These are phyloP conservation scores for Arthrobotrys sphaeroides DNA, from an alignment of 2,329 filamentous ascomycete genomes.

Conservation along the genomic window DNA sequence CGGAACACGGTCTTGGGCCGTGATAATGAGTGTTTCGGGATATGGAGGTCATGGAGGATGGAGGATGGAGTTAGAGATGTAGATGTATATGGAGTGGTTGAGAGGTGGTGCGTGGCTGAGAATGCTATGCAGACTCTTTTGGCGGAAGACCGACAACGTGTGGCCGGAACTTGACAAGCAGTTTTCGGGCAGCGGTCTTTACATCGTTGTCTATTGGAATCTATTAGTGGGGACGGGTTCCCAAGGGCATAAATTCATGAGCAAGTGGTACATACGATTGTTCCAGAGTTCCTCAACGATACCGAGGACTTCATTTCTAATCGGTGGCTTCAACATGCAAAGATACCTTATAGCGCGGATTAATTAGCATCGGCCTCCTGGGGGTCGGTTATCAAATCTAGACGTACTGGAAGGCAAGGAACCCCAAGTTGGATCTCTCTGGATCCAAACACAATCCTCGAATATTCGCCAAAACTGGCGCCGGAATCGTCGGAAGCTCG, in stretches of 20 bases:
- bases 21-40: not conserved
- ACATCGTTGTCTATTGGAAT: constrained; percentile 40
- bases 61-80: not conserved
- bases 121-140: constrained; percentile 23
- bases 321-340: constrained; percentile 74
- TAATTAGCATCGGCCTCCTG: not conserved
- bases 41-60: not conserved
- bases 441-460: constrained; percentile 74
- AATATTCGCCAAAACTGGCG: constrained; percentile 76
- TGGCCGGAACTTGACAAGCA: constrained; percentile 47
- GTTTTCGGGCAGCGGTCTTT: constrained; percentile 44
- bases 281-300: constrained; percentile 74
- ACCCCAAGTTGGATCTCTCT: constrained; percentile 70
- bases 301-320: constrained; percentile 71
- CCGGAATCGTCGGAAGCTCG: constrained; percentile 83
- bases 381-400: not conserved
- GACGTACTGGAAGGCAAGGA: constrained; percentile 72
- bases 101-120: not conserved
- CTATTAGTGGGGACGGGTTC: constrained; percentile 4
- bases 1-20: not conserved
- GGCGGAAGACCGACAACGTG: constrained; percentile 44
- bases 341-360: constrained; percentile 61
- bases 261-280: constrained; percentile 67
- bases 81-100: too few species aligned
- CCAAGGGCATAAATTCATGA: not conserved